These are phyloP conservation scores for Mortierella sp. DNA, from an alignment of 371 early-diverging fungal species.

Conservation along the genomic window DNA sequence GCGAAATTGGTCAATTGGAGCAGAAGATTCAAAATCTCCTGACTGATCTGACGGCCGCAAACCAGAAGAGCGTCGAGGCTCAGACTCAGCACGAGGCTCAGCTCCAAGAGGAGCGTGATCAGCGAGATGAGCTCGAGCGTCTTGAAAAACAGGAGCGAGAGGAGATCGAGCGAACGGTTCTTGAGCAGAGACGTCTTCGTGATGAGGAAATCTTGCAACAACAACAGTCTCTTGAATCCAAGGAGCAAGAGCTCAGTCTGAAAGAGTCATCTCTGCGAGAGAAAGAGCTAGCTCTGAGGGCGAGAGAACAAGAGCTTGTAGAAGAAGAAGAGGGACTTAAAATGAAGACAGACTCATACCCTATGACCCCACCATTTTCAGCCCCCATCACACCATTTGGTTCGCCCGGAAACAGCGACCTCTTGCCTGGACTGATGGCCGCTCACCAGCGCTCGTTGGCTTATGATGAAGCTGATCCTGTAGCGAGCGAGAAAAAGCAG, in stretches of 20 bases:
- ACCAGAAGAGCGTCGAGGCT: slow-evolving; percentile 30
- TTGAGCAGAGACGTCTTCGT: slow-evolving; percentile 14
- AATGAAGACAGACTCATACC: slow-evolving; percentile 14
- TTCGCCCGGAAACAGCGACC: slow-evolving; percentile 36
- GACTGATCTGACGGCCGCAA: slow-evolving; percentile 19
- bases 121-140: slow-evolving; percentile 29
- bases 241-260: slow-evolving; percentile 31
- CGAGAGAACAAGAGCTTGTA: slow-evolving; percentile 30
- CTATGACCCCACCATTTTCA: slow-evolving; percentile 39
- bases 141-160: slow-evolving; percentile 35
- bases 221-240: slow-evolving; percentile 24
- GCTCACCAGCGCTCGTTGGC: slow-evolving; percentile 20
- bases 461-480: slow-evolving; percentile 12
- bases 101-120: slow-evolving; percentile 32
- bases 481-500: no score
- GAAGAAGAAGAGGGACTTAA: slow-evolving; percentile 22
- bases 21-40: slow-evolving; percentile 42
- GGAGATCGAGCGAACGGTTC: slow-evolving; percentile 16
- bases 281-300: slow-evolving; percentile 13
- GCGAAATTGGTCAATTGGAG: slow-evolving; percentile 38
- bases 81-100: slow-evolving; percentile 14
- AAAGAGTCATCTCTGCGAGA: slow-evolving; percentile 29
- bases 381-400: slow-evolving; percentile 48
- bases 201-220: slow-evolving; percentile 21
- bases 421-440: slow-evolving; percentile 30